These are phyloP conservation scores for Ambrosia hybrid DNA, from an alignment of 140 eudicot species.

Conservation along the genomic window DNA sequence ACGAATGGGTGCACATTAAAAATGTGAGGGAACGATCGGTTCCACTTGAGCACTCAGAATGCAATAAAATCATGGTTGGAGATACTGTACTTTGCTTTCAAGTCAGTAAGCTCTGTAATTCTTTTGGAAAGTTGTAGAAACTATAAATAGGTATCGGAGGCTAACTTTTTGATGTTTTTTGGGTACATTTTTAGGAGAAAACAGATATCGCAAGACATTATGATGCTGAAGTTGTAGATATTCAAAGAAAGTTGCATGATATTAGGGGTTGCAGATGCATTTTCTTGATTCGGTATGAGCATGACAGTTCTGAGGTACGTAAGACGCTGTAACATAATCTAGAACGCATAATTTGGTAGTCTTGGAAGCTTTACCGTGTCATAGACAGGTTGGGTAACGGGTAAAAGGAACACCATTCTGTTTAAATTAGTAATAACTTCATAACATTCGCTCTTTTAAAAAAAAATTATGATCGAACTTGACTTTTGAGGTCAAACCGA, in stretches of 20 bases:
- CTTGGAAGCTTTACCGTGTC: too few species aligned
- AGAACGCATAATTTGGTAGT: not conserved
- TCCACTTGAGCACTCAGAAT: conserved; percentile 71
- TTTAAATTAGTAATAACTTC: too few species aligned
- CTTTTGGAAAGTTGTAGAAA: not conserved
- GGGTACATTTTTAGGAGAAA: conserved; percentile 53
- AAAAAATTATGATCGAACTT: too few species aligned
- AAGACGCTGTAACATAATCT: conserved; percentile 7
- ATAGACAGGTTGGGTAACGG: too few species aligned
- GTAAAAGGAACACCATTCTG: too few species aligned
- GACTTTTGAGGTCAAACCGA: too few species aligned
- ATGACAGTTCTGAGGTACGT: conserved; percentile 69
- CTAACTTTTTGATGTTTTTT: conserved; percentile 5
- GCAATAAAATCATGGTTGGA: conserved; percentile 71
- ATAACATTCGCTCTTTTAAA: too few species aligned
- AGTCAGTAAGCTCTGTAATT: conserved; percentile 39
- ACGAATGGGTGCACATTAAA: conserved; percentile 86
- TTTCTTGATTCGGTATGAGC: conserved; percentile 61
- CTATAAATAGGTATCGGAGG: not conserved
- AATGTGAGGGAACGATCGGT: conserved; percentile 76
- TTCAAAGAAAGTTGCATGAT: conserved; percentile 80
- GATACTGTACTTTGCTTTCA: conserved; percentile 81
- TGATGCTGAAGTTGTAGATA: conserved; percentile 68
- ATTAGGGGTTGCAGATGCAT: conserved; percentile 86
- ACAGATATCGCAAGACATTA: conserved; percentile 68